phyloP scores from a whole-genome alignment of 805 yeast species.

The Schizosaccharomyces pombe region DNA sequence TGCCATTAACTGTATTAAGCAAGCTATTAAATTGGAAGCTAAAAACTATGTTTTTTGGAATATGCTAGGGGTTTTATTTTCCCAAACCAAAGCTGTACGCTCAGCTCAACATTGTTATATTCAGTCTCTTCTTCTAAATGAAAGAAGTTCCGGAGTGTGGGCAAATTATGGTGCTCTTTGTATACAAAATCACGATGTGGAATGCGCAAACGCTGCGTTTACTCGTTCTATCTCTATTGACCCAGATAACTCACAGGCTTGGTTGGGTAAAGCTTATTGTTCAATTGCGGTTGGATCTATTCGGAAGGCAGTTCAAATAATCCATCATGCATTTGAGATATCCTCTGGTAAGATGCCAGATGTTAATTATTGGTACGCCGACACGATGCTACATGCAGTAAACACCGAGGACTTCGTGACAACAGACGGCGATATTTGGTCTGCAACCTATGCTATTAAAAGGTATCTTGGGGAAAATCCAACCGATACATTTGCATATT shows the following conservation, averaged over 20 bases:
- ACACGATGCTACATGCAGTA: not conserved
- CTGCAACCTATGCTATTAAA: conserved; percentile 15
- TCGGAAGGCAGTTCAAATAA: conserved; percentile 32
- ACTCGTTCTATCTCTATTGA: conserved; percentile 55
- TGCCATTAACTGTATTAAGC: conserved; percentile 36
- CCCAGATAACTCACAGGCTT: conserved; percentile 50
- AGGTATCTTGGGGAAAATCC: conserved; percentile 29
- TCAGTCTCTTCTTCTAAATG: conserved; percentile 48
- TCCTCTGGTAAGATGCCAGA: conserved; percentile 34
- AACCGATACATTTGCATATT: conserved; percentile 12
- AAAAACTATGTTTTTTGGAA: conserved; percentile 57
- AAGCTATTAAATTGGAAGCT: conserved; percentile 48
- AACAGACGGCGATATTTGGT: not conserved
- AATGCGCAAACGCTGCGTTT: conserved; percentile 51
- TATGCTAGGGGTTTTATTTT: conserved; percentile 55
- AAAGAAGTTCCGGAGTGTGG: conserved; percentile 52
- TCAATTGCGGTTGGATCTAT: conserved; percentile 13
- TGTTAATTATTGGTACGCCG: not conserved
- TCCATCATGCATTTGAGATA: conserved; percentile 56
- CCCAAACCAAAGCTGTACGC: conserved; percentile 30
- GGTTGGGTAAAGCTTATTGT: conserved; percentile 69
- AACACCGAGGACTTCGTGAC: not conserved
- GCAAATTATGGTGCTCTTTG: conserved; percentile 59
- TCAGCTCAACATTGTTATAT: conserved; percentile 86
- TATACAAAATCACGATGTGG: conserved; percentile 39